Conservation (phyloP, 805 yeast species). For the Helenozyma rhizophorensis region DNA sequence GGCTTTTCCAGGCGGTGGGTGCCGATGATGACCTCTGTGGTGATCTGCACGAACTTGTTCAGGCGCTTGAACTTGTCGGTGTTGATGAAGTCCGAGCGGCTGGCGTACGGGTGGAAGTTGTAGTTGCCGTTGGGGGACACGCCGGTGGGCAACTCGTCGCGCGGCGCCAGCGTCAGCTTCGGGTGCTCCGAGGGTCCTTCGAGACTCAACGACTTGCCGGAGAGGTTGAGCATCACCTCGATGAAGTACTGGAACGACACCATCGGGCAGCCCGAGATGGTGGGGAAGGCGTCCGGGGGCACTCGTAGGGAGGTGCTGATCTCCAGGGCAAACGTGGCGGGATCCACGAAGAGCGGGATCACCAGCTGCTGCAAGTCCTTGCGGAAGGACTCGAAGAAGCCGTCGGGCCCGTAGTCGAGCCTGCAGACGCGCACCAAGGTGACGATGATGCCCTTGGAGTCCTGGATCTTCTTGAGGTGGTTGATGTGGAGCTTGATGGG, state of each 20-base stretch:
- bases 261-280: conserved; percentile 64
- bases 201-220: conserved; percentile 48
- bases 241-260: conserved; percentile 81
- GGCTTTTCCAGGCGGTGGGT: conserved; percentile 51
- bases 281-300: conserved; percentile 84
- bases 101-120: conserved; percentile 16
- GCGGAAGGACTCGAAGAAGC: conserved; percentile 66
- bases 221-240: conserved; percentile 77
- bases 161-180: conserved; percentile 5
- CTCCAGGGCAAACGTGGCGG: conserved; percentile 51
- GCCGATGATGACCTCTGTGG: conserved; percentile 77
- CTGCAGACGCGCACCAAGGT: conserved; percentile 80
- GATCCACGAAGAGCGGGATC: conserved; percentile 76
- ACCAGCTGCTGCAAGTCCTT: conserved; percentile 79
- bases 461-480: conserved; percentile 68
- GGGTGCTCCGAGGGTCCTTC: conserved; percentile 19
- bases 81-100: conserved; percentile 52
- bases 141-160: conserved; percentile 4
- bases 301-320: conserved; percentile 62
- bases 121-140: conserved; percentile 18
- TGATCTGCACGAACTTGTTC: conserved; percentile 75
- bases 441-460: conserved; percentile 67
- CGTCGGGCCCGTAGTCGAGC: conserved; percentile 51
- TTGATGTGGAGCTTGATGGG: conserved; percentile 65
- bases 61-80: conserved; percentile 74